A percentile compares a stretch with the other conserved stretches of the same genome.
Conservation (phyloP, 768 basidiomycete genomes). For the Tulasnella sp. region DNA sequence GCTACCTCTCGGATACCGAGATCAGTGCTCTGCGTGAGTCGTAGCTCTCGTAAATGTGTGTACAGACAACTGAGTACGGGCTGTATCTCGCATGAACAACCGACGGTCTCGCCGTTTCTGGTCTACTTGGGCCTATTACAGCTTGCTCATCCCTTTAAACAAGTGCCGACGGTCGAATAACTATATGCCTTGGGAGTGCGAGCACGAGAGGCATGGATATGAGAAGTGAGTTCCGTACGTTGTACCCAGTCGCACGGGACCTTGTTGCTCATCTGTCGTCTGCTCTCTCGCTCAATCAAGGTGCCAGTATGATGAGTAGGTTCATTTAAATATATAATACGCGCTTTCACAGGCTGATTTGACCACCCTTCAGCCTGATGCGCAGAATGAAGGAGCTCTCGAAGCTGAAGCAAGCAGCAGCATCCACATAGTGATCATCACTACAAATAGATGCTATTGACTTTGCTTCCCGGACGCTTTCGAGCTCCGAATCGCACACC, state of each 20-base stretch:
- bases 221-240: constrained; percentile 29
- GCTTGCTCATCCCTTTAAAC: constrained; percentile 79
- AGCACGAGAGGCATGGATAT: constrained; percentile 61
- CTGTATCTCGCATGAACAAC: not conserved
- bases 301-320: constrained; percentile 93
- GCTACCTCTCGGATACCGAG: constrained; percentile 77
- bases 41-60: not conserved
- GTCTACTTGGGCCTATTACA: constrained; percentile 25
- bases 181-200: constrained; percentile 90
- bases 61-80: not conserved
- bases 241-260: not conserved
- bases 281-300: constrained; percentile 30
- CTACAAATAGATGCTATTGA: no score
- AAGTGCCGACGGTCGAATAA: constrained; percentile 64
- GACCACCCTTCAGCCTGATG: constrained; percentile 47
- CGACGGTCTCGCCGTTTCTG: not conserved
- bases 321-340: no score
- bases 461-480: no score
- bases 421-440: constrained; percentile 27
- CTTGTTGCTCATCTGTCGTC: not conserved
- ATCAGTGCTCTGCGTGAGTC: constrained; percentile 81
- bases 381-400: constrained; percentile 78
- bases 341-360: no score
- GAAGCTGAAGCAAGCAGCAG: constrained; percentile 48
- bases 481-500: no score